Evolutionary conservation across 2,329 filamentous ascomycete species (phyloP).

Genomic region (Calonectria crousiana): DNA sequence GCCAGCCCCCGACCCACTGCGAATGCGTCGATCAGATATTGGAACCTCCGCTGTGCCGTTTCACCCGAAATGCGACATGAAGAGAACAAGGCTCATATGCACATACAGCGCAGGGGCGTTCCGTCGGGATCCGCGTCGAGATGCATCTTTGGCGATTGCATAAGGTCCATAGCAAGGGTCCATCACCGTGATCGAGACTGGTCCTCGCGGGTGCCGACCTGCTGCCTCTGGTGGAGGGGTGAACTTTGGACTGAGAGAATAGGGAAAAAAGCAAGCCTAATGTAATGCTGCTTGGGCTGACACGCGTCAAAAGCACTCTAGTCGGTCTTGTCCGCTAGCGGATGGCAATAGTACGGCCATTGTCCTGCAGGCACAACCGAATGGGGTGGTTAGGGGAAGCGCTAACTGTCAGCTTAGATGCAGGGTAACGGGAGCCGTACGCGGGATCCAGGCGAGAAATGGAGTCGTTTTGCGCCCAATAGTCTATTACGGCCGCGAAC

Average conservation of each 20-base stretch:
- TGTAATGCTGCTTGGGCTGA: neutral
- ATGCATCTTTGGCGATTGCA: neutral
- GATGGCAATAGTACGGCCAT: neutral
- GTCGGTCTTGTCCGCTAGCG: neutral
- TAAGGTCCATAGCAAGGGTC: neutral
- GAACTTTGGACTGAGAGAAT: neutral
- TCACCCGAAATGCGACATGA: neutral
- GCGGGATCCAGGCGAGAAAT: neutral
- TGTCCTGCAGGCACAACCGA: neutral
- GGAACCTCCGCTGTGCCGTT: constrained; percentile 3
- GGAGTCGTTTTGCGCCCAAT: neutral
- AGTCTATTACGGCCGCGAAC: neutral
- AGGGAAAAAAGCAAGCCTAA: neutral
- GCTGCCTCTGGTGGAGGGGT: neutral
- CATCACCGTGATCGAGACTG: neutral
- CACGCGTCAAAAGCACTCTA: neutral
- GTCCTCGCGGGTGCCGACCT: neutral
- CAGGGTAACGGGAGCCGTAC: neutral
- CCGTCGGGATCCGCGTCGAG: neutral
- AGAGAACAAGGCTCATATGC: neutral
- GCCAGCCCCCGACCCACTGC: neutral
- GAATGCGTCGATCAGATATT: constrained; percentile 4
- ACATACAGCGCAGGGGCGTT: neutral
- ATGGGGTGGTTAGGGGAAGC: neutral
- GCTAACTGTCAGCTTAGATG: constrained; percentile 1